Evolutionary conservation across 73 alveolate genomes (phyloP), one percentile per base, ranked within the genome.

Genomic region (Symbiodinium pilosum): DNA sequence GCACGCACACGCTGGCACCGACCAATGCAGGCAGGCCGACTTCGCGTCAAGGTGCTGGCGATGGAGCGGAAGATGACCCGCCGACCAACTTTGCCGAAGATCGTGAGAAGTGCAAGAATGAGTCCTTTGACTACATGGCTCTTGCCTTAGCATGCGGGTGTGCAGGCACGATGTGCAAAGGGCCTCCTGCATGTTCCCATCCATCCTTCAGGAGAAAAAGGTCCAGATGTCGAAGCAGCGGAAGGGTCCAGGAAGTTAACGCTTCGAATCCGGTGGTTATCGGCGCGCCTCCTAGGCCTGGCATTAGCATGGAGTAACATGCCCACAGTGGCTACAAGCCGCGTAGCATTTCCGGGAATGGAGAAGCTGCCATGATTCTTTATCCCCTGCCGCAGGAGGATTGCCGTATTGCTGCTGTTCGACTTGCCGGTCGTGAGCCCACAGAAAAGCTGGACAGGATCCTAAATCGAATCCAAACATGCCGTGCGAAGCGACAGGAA

Each of bases 1-100:
- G n/a, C n/a, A n/a, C n/a, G n/a, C n/a, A n/a, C n/a, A n/a, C n/a
- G n/a, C n/a, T n/a, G n/a, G n/a, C n/a, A n/a, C n/a, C n/a, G n/a
- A n/a, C 59, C 85, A 30, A 71, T 12, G 42, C 41, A 71, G 86
- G 86, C n/a, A 84, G 94, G 7, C 97, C 97, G 44, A 91, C 97
- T 38, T 71, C 97, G 2, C 73, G 97, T 32, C 97, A 91, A 69
- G 97, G 97, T 26, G 97, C 77, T 18, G 97, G 97, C 21, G 81
- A 91, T n/a, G 97, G 81, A 64, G 41, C 81, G 16, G 81, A 91
- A 86, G 97, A 91, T 41, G 89, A 91, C 56, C 95, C 86, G 68
- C 87, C 88, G 30, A 91, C 54, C 52, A 71, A 69, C 83, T 71
- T 69, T 40, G 75, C 51, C 54, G 97, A 91, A 43, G 97, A 91